Evolutionary conservation across 2,329 filamentous ascomycete genomes (phyloP).

Genomic region (Tolypocladium album): DNA sequence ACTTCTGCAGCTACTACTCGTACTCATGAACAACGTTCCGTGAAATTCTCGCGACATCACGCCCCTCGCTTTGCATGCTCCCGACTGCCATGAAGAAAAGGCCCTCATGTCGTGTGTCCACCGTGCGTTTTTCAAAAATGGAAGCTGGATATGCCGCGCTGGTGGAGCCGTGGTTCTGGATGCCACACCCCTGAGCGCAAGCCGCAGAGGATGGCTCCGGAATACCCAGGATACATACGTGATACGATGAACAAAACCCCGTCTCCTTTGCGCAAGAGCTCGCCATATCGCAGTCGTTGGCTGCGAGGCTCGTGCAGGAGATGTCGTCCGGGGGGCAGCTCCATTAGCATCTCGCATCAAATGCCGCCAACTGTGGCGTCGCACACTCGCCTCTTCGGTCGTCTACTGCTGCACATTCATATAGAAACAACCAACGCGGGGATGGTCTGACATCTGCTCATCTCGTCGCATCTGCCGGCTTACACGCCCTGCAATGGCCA

Average conservation of each 20-base stretch:
- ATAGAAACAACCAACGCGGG: not conserved
- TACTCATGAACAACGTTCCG: no score
- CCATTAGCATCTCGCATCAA: not conserved
- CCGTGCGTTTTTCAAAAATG: not conserved
- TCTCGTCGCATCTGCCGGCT: not conserved
- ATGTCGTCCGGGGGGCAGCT: not conserved
- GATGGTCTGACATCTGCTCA: not conserved
- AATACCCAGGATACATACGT: not conserved
- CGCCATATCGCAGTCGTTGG: not conserved
- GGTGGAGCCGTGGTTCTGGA: not conserved
- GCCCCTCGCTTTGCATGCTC: not conserved
- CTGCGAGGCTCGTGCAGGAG: not conserved
- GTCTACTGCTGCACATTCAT: not conserved
- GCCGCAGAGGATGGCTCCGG: not conserved
- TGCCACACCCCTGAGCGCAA: not conserved
- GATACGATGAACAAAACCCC: not conserved
- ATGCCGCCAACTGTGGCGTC: not conserved
- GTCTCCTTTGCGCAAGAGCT: not conserved
- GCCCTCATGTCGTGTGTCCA: not conserved
- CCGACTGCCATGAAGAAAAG: not conserved
- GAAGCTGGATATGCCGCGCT: not conserved
- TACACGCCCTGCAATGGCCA: not conserved
- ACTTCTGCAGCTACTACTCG: not conserved
- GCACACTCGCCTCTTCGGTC: not conserved
- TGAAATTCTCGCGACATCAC: not conserved